Evolutionary conservation across 441 rosid genomes (phyloP).

Genomic region (Kokia cookei): DNA sequence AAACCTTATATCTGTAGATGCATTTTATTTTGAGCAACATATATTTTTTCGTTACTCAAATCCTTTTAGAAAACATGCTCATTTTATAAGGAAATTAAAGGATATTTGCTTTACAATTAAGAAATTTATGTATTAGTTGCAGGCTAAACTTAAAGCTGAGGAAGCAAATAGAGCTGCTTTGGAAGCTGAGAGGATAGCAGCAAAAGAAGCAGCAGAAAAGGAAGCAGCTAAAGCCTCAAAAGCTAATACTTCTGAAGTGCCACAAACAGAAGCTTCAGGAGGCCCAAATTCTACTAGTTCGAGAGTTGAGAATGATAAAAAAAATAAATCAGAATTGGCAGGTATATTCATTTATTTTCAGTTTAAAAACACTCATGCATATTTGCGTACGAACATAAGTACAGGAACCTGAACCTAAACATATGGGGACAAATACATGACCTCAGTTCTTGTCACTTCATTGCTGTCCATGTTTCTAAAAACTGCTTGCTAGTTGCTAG

Average conservation of each 20-base stretch:
- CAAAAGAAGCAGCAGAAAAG: constrained; percentile 61
- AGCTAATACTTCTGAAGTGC: constrained; percentile 20
- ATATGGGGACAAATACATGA: not conserved
- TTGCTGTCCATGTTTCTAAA: not conserved
- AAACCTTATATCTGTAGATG: not conserved
- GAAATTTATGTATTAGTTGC: constrained; percentile 21
- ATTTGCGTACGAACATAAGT: not conserved
- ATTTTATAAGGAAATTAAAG: not conserved
- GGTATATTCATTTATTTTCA: constrained; percentile 28
- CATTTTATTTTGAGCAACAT: not conserved
- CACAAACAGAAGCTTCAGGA: constrained; percentile 26
- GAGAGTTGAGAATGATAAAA: constrained; percentile 24
- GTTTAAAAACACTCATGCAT: not conserved
- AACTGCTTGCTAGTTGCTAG: not conserved
- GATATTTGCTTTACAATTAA: not conserved
- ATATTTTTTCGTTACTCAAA: not conserved
- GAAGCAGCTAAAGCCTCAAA: constrained; percentile 45
- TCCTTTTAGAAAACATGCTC: not conserved
- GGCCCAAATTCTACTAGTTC: constrained; percentile 15
- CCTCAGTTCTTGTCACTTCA: not conserved
- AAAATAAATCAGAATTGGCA: constrained; percentile 23
- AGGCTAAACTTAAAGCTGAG: constrained; percentile 69
- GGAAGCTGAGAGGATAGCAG: constrained; percentile 68
- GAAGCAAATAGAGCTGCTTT: constrained; percentile 57
- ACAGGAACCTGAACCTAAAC: not conserved